Conservation (phyloP, 352 stramenopile genomes). For the Phytophthora pluvialis region DNA sequence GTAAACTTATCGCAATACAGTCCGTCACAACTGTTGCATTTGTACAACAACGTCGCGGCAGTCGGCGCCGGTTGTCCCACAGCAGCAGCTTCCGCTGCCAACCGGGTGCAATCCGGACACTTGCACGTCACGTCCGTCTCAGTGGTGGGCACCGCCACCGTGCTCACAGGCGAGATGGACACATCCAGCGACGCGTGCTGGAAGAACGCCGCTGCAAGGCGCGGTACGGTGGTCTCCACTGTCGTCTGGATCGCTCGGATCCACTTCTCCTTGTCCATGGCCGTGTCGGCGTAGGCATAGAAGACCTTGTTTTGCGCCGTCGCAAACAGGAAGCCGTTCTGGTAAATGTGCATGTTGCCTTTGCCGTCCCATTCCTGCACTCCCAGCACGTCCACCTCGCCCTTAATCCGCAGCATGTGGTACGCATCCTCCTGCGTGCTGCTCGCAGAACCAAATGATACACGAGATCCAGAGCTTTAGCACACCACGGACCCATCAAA, state of each 20-base stretch:
- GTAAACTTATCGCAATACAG: conserved; percentile 87
- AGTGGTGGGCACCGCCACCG: conserved; percentile 46
- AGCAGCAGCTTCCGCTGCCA: conserved; percentile 39
- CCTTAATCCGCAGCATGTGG: conserved; percentile 87
- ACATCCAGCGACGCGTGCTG: conserved; percentile 53
- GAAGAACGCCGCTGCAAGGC: conserved; percentile 55
- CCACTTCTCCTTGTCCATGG: conserved; percentile 92
- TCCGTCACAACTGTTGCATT: conserved; percentile 83
- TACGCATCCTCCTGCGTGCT: conserved; percentile 92
- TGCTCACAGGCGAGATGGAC: conserved; percentile 63
- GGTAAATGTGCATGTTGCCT: conserved; percentile 93
- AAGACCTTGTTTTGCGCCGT: conserved; percentile 91
- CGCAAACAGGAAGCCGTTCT: conserved; percentile 88
- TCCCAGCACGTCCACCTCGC: conserved; percentile 88
- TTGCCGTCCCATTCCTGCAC: conserved; percentile 93
- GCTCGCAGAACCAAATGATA: conserved; percentile 6
- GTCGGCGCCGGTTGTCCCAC: conserved; percentile 29
- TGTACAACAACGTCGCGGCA: conserved; percentile 68
- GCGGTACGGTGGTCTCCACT: conserved; percentile 83
- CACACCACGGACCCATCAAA: conserved; percentile 1
- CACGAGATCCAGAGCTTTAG: conserved; percentile 1
- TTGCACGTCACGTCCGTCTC: conserved; percentile 73
- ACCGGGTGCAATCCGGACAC: conserved; percentile 64
- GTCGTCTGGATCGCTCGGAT: conserved; percentile 88
- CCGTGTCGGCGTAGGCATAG: conserved; percentile 87